A percentile compares a stretch with the other conserved stretches of the same genome.
Conservation (phyloP, 2,329 filamentous ascomycete genomes). For the Cytospora leucostoma region DNA sequence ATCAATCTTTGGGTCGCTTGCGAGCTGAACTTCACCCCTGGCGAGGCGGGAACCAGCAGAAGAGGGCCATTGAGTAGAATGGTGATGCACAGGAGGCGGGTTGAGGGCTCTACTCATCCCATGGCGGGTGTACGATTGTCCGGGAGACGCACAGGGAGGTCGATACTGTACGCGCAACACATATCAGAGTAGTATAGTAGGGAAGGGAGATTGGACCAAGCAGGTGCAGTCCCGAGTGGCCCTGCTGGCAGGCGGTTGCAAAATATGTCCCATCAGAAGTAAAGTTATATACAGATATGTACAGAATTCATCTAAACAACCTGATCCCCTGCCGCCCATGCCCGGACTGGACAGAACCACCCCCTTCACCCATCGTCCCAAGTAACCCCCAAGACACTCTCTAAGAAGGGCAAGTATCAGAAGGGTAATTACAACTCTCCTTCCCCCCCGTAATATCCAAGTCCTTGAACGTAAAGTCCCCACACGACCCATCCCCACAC, state of each 20-base stretch:
- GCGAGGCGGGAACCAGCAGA: too few relatives aligned
- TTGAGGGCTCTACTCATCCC: too few relatives aligned
- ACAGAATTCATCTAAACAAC: background rate
- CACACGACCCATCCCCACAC: constrained; percentile 53
- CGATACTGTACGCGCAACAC: background rate
- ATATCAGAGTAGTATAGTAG: background rate
- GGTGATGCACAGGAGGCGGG: too few relatives aligned
- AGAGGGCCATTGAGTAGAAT: too few relatives aligned
- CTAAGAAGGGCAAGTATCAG: constrained; percentile 15
- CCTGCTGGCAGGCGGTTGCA: background rate
- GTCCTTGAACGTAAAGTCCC: constrained; percentile 54
- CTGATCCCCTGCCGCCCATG: background rate
- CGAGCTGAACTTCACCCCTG: too few relatives aligned
- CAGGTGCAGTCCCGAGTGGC: background rate
- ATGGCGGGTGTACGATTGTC: too few relatives aligned
- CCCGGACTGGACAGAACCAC: background rate
- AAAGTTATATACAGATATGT: background rate
- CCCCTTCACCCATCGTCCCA: background rate
- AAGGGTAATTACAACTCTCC: constrained; percentile 30
- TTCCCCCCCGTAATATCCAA: constrained; percentile 53
- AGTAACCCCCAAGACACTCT: background rate
- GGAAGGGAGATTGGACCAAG: too few relatives aligned
- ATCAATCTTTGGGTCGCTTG: too few relatives aligned
- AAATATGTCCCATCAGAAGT: background rate
- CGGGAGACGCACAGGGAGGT: too few relatives aligned